Evolutionary conservation across 192 early-diverging fungal species (phyloP), one percentile per base, ranked within the genome.

Genomic region (Helicostylum pulchrum): DNA sequence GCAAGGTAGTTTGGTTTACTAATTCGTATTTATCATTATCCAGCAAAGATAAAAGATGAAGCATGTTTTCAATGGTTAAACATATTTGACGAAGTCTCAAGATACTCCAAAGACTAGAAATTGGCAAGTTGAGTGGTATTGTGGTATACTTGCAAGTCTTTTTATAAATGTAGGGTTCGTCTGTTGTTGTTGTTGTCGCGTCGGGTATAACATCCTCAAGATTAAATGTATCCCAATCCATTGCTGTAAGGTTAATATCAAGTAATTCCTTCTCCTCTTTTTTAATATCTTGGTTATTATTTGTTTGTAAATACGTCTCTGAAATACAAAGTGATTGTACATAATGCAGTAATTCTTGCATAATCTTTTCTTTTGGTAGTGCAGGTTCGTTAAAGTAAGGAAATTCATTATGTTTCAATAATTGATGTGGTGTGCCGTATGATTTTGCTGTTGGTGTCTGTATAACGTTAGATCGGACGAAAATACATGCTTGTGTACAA

Each of bases 401-500:
- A 50, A 81, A 87, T 7, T 77, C 80, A 20, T 84, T 76, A 2
- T 67, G 54, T 5, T 81, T 68, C 42, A 81, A 46, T 43, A 75
- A 73, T 0, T 12, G 45, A 66, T 80, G 48, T 8, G 48, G 10
- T 9, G 62, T 43, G 10, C 9, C 26, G 15, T 26, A 53, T 26
- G 7, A 5, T 12, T 30, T 19, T 12, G 30, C 6, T 26, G 51
- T 43, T 50, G 1, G 11, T 42, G 6, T 54, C 51, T 15, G 59
- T 15, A 0, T 53, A n/a, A 2, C 51, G 57, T 5, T 26, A 14
- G 44, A 46, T 12, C 54, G 45, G 17, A 23, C 58, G 34, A 93
- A 91, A 1, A 90, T 78, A 3, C 90, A 90, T 54, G 89, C 81
- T 77, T 96, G 92, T 9, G 90, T 87, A 67, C 88, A 90, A 45